Evolutionary conservation across 768 basidiomycete genomes (phyloP).

Genomic region (Kwoniella botswanensis): DNA sequence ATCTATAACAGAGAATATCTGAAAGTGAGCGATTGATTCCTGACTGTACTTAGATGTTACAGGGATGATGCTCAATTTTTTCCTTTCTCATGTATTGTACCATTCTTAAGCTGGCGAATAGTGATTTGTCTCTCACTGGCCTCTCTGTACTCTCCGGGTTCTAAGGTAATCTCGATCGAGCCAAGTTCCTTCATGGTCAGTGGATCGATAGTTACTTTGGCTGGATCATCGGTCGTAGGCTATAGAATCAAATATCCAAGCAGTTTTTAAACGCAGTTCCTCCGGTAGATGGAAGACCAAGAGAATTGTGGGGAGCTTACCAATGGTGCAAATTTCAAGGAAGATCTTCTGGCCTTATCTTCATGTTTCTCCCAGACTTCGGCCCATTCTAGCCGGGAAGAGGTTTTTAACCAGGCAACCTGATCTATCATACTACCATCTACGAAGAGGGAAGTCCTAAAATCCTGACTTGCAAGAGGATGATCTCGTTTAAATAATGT

Average conservation of each 20-base stretch:
- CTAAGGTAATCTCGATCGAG: not conserved
- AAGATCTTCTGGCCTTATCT: not conserved
- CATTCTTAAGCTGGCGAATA: not conserved
- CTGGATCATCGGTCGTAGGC: not conserved
- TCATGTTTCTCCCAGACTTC: not conserved
- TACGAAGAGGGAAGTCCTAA: too few species aligned
- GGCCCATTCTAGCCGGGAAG: too few species aligned
- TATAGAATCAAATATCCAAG: not conserved
- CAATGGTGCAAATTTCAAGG: not conserved
- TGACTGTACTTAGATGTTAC: too few species aligned
- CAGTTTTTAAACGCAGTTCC: too few species aligned
- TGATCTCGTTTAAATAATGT: too few species aligned
- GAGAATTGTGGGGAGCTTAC: not conserved
- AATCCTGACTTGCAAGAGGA: too few species aligned
- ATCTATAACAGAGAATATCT: too few species aligned
- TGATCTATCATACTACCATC: too few species aligned
- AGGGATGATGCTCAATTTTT: constrained; percentile 1
- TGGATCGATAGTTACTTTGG: not conserved
- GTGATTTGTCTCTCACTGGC: too few species aligned
- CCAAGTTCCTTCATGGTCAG: not conserved
- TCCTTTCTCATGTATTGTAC: not conserved
- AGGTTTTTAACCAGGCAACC: too few species aligned
- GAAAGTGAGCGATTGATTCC: too few species aligned
- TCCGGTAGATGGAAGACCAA: too few species aligned
- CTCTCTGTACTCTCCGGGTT: not conserved